Base-by-base conservation (phyloP, 192 early-diverging fungal species). In the Paraglomus occultum region DNA sequence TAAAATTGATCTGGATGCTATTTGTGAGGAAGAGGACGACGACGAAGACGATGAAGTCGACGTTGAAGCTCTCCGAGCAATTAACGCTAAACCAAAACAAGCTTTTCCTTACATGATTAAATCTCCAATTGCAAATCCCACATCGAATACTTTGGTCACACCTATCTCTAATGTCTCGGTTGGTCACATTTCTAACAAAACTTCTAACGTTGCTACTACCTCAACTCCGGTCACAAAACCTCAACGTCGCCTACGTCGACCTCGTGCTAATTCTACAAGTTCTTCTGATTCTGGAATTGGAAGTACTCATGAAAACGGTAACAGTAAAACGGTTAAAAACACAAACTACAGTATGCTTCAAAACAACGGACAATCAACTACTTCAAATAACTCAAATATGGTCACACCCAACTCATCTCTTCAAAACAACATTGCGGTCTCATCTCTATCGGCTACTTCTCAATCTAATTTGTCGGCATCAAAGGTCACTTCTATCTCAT, bases 21-120 rank as follows among this genome's bases (percentile, higher is more conserved):
- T 70, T 49, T n/a, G 18, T 8, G 67, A 70, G 15, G 67, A 58
- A 17, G 54, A 57, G 4, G 67, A 70, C 5, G 55, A 70, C 5
- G 55, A 59, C 18, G 55, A 59, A 8, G 46, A 70, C n/a, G 67
- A 70, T 39, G 67, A 70, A 8, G 49, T 51, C 42, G 67, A 59
- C 17, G 57, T 38, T 20, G 55, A 59, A 49, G 1, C 20, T 39
- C 51, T 46, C 0, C 38, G 39, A 43, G 15, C 31, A 31, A 31
- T 31, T 31, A 31, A 31, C 3, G 31, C 31, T 31, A 31, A 31
- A 31, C 31, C 31, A 2, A 31, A 31, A 31, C 31, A 31, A 31
- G 31, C 31, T 31, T 31, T 31, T 31, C 31, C 31, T 31, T 31
- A 31, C 45, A 42, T 8, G 23, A 51, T 14, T 53, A 54, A 22